phyloP scores from a whole-genome alignment of 306 rosid genomes.

The Sicyos edulis region DNA sequence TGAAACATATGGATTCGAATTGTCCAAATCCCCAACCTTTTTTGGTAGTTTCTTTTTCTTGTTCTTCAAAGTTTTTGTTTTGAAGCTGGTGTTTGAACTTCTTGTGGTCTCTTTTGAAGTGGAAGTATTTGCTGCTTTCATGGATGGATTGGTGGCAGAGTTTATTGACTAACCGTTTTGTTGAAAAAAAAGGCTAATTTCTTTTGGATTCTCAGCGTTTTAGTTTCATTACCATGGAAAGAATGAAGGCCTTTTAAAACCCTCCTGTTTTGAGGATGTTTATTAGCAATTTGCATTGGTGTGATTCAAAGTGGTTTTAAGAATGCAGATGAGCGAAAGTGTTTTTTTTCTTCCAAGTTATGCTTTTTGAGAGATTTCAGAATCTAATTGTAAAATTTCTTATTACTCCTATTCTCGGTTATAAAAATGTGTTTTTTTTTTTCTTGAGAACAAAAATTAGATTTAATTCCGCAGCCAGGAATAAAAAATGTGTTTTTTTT shows the following conservation, averaged over 20 bases:
- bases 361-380: no score
- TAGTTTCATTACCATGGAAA: not conserved
- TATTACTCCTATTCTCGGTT: no score
- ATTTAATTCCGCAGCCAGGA: no score
- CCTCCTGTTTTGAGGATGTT: no score
- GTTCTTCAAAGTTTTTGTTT: not conserved
- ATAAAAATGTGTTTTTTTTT: not conserved
- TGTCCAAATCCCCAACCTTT: not conserved
- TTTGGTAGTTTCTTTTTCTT: not conserved
- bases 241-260: no score
- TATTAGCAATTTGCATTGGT: no score
- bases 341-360: no score
- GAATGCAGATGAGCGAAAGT: no score
- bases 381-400: no score
- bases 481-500: no score
- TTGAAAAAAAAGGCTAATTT: not conserved
- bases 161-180: not conserved
- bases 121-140: not conserved
- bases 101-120: not conserved
- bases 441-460: no score
- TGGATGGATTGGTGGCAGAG: not conserved
- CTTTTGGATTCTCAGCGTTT: not conserved
- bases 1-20: not conserved
- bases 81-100: conserved; percentile 7
- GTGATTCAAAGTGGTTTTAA: no score